These are phyloP conservation scores for Rhodotorula graminis DNA, from an alignment of 768 basidiomycete species.

Conservation along the genomic window DNA sequence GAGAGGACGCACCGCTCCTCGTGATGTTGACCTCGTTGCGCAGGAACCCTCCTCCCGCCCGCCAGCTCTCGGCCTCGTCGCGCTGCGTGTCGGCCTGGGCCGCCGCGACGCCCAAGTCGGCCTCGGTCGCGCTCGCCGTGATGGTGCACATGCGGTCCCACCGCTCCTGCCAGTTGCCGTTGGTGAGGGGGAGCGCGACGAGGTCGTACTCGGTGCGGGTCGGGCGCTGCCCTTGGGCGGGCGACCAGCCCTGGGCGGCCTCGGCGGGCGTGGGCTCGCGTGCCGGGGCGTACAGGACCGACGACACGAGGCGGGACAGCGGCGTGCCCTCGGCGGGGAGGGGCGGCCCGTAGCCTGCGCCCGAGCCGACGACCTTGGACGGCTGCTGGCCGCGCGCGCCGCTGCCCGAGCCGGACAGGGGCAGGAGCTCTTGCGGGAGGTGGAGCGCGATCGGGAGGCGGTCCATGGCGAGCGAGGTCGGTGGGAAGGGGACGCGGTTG, in stretches of 20 bases:
- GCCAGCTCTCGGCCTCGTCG: conserved; percentile 75
- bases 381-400: background rate
- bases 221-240: too few species aligned
- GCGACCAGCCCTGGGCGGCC: conserved; percentile 26
- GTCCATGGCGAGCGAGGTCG: conserved; percentile 2
- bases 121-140: conserved; percentile 47
- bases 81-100: conserved; percentile 46
- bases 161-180: conserved; percentile 72
- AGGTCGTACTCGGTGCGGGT: conserved; percentile 63
- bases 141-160: conserved; percentile 77
- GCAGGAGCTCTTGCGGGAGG: conserved; percentile 37
- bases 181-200: conserved; percentile 83
- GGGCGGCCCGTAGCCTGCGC: conserved; percentile 36
- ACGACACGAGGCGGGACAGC: conserved; percentile 30
- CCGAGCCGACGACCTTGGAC: conserved; percentile 42
- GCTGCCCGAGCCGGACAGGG: conserved; percentile 26
- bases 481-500: background rate
- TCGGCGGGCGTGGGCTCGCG: conserved; percentile 33
- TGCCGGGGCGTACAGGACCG: conserved; percentile 29
- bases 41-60: conserved; percentile 70
- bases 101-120: conserved; percentile 49
- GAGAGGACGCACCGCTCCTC: conserved; percentile 62
- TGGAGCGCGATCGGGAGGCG: conserved; percentile 42
- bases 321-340: conserved; percentile 32
- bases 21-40: conserved; percentile 84